A percentile compares a stretch with the other conserved stretches of the same genome.
These are phyloP conservation scores for Pichia rugopelliculosa DNA, from an alignment of 805 yeast genomes.

Conservation along the genomic window DNA sequence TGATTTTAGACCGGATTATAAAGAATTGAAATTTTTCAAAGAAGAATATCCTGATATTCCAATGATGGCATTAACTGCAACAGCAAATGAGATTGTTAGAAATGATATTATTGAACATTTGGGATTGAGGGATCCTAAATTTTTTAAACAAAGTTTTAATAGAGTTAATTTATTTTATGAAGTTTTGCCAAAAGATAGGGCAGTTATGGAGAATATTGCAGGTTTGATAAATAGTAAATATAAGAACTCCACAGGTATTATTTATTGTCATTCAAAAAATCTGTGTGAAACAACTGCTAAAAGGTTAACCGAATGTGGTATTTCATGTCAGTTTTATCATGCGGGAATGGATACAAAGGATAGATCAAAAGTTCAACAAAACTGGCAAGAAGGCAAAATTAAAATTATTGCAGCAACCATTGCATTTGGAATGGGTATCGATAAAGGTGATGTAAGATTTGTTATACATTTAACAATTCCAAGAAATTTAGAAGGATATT, in stretches of 20 bases:
- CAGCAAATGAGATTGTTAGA: slow-evolving; percentile 87
- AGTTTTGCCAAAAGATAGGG: slow-evolving; percentile 57
- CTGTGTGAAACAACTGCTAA: slow-evolving; percentile 79
- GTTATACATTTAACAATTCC: slow-evolving; percentile 88
- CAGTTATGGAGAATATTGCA: slow-evolving; percentile 50
- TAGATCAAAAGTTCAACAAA: slow-evolving; percentile 59
- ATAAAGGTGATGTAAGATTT: slow-evolving; percentile 89
- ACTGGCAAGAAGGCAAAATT: slow-evolving; percentile 70
- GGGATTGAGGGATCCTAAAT: slow-evolving; percentile 49
- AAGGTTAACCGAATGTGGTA: slow-evolving; percentile 49
- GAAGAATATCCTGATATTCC: slow-evolving; percentile 72
- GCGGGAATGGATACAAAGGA: slow-evolving; percentile 89
- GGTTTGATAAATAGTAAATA: slow-evolving; percentile 46
- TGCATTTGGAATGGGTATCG: slow-evolving; percentile 99
- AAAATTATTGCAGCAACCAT: slow-evolving; percentile 93
- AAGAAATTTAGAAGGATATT: slow-evolving; percentile 88
- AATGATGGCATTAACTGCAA: slow-evolving; percentile 93
- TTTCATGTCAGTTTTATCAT: slow-evolving; percentile 74
- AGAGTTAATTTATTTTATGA: slow-evolving; percentile 79
- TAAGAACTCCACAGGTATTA: slow-evolving; percentile 67
- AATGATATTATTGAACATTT: slow-evolving; percentile 80
- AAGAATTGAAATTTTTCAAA: slow-evolving; percentile 68
- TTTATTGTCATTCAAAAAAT: slow-evolving; percentile 86
- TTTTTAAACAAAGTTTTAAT: slow-evolving; percentile 86
- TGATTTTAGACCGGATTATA: slow-evolving; percentile 94